Evolutionary conservation across 495 filamentous ascomycete species (phyloP).

Genomic region (Neurospora tetrasperma): DNA sequence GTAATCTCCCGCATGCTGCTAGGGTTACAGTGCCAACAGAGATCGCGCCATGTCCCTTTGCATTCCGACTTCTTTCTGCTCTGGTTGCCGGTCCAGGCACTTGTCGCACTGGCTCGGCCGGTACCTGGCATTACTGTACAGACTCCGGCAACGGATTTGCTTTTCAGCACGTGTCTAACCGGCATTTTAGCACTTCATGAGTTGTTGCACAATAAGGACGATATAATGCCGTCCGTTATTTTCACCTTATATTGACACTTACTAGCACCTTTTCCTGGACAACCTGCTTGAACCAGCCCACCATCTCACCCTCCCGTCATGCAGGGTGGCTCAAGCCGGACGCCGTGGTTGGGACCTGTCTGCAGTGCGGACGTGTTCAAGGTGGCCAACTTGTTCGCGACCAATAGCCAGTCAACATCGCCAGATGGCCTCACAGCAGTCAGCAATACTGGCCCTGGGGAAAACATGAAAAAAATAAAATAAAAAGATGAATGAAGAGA

Average conservation of each 20-base stretch:
- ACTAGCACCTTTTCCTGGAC: background rate
- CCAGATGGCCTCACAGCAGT: background rate
- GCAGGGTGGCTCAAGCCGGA: conserved; percentile 13
- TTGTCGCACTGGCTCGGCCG: background rate
- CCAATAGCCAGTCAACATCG: background rate
- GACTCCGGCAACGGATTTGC: no score
- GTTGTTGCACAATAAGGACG: background rate
- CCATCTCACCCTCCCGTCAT: background rate
- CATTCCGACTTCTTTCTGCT: background rate
- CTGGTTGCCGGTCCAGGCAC: background rate
- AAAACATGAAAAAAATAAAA: background rate
- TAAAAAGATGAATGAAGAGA: no score
- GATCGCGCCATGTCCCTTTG: background rate
- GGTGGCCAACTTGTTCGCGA: background rate
- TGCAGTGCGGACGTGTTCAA: background rate
- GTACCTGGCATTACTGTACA: background rate
- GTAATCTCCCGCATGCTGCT: background rate
- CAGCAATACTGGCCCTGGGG: background rate
- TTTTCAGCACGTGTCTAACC: background rate
- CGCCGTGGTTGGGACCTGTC: conserved; percentile 5
- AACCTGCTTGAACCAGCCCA: conserved; percentile 6
- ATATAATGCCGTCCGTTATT: background rate
- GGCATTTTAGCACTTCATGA: background rate
- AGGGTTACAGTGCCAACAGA: background rate
- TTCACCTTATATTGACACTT: background rate